Evolutionary conservation across 352 stramenopile genomes (phyloP).

Genomic region (Globisporangium perplexum): DNA sequence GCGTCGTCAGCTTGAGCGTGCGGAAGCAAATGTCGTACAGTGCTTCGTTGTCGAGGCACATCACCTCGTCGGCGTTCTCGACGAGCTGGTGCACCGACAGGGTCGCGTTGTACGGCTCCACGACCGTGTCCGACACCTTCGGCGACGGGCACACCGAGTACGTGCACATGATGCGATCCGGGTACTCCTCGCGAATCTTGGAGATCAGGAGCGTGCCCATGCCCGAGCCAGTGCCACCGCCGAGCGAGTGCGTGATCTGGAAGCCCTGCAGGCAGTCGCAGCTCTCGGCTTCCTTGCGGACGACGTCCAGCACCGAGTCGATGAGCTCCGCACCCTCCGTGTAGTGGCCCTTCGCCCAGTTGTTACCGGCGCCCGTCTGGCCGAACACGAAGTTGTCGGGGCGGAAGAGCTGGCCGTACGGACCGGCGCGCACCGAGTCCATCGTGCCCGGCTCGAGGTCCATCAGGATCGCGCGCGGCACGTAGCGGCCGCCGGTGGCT

Average conservation of each 20-base stretch:
- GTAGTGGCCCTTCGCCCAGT: conserved; percentile 99
- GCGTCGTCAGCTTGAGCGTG: conserved; percentile 98
- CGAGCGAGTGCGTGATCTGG: conserved; percentile 99
- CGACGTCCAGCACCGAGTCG: conserved; percentile 97
- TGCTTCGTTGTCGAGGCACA: conserved; percentile 99
- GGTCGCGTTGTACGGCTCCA: conserved; percentile 99
- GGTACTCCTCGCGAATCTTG: conserved; percentile 98
- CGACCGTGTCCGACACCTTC: conserved; percentile 98
- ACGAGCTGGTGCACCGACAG: conserved; percentile 99
- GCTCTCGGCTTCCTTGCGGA: conserved; percentile 97
- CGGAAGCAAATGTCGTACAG: conserved; percentile 99
- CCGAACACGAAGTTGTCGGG: conserved; percentile 99
- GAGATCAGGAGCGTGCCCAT: conserved; percentile 99
- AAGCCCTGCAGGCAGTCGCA: conserved; percentile 99
- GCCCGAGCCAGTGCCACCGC: conserved; percentile 97
- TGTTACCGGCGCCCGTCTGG: conserved; percentile 97
- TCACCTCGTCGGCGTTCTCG: conserved; percentile 99
- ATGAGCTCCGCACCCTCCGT: conserved; percentile 98
- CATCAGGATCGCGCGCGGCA: conserved; percentile 97
- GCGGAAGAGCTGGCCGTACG: conserved; percentile 97
- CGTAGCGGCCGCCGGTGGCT: conserved; percentile 95
- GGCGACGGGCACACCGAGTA: conserved; percentile 98
- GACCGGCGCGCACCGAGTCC: conserved; percentile 95
- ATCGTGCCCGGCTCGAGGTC: conserved; percentile 99
- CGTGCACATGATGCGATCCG: conserved; percentile 99